A percentile compares a stretch with the other conserved stretches of the same genome.
phyloP scores from a whole-genome alignment of 371 early-diverging fungal genomes.

The Funneliformis caledonium region DNA sequence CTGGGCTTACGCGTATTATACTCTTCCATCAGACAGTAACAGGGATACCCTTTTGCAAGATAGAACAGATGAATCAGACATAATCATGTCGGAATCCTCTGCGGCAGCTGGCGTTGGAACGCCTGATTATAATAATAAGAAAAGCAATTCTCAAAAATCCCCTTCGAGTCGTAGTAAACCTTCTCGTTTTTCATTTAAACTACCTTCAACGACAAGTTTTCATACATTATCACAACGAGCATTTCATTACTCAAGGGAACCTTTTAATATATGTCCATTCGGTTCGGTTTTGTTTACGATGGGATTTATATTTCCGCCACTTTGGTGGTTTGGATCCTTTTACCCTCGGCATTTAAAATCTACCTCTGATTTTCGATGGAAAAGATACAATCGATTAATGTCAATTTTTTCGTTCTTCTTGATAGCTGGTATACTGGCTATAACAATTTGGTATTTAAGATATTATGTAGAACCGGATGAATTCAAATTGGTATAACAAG shows the following conservation, averaged over 20 bases:
- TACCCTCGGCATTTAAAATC: slow-evolving; percentile 26
- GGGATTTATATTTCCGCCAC: slow-evolving; percentile 38
- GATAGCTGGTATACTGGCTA: slow-evolving; percentile 20
- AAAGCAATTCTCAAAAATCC: slow-evolving; percentile 10
- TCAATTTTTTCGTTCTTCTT: slow-evolving; percentile 35
- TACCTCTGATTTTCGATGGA: slow-evolving; percentile 22
- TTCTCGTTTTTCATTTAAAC: too few relatives aligned
- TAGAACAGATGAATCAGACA: slow-evolving; percentile 4
- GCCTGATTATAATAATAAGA: slow-evolving; percentile 8
- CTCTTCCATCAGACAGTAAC: not conserved
- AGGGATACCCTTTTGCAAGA: not conserved
- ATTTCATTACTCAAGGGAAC: not conserved
- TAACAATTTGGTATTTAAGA: slow-evolving; percentile 39
- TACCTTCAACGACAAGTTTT: not conserved
- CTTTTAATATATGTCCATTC: slow-evolving; percentile 21
- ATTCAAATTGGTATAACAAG: not conserved
- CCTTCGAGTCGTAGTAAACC: not conserved
- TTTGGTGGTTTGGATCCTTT: slow-evolving; percentile 42
- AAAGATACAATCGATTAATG: slow-evolving; percentile 40
- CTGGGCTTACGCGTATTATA: slow-evolving; percentile 29
- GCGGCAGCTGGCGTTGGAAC: slow-evolving; percentile 3
- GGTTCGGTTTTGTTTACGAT: slow-evolving; percentile 37
- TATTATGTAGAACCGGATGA: not conserved
- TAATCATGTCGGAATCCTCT: slow-evolving; percentile 4
- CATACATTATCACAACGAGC: not conserved